Evolutionary conservation across 495 filamentous ascomycete genomes (phyloP), one percentile per base, ranked within the genome.

Genomic region (Aspergillus sparsus): DNA sequence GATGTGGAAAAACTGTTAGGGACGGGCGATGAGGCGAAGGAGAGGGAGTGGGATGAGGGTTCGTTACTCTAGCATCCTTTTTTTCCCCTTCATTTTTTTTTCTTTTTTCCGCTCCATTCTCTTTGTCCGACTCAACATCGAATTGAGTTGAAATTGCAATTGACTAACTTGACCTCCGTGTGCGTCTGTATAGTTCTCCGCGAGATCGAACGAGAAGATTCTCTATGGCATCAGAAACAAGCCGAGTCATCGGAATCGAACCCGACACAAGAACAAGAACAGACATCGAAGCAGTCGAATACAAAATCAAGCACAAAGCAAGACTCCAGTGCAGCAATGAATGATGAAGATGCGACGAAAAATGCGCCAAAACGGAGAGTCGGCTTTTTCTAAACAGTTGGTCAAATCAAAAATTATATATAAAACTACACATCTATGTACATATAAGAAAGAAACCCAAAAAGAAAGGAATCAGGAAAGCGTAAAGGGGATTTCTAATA

Each of bases 21-120:
- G 7, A 89, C 90, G 1, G 92, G 93, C 0, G 86, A 93, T 71
- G 73, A 80, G 33, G 80, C 81, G 62, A 83, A 84, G 71, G 94
- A 98, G 71, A 75, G 80, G 66, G 89, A 90, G 68, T 99, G 95
- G 94, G 89, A 93, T 73, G 88, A 95, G 66, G 86, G 90, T 92
- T 63, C 50, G 74, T 75, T n/a, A 9, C 21, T 50, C 12, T 27
- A 27, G 12, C 36, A 55, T 35, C 10, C 16, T 56, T 47, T 50
- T 31, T n/a, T 8, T 41, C 13, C 5, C 10, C 50, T 51, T 44
- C 47, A 33, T 54, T 31, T 21, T 49, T n/a, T n/a, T n/a, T n/a
- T n/a, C n/a, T n/a, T n/a, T n/a, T n/a, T n/a, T n/a, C n/a, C n/a
- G n/a, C 51, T 58, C 39, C 3, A 13, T 34, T 49, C 5, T 39